phyloP scores from a whole-genome alignment of 1,284 basidiomycete species.

The Boletus calvinii region DNA sequence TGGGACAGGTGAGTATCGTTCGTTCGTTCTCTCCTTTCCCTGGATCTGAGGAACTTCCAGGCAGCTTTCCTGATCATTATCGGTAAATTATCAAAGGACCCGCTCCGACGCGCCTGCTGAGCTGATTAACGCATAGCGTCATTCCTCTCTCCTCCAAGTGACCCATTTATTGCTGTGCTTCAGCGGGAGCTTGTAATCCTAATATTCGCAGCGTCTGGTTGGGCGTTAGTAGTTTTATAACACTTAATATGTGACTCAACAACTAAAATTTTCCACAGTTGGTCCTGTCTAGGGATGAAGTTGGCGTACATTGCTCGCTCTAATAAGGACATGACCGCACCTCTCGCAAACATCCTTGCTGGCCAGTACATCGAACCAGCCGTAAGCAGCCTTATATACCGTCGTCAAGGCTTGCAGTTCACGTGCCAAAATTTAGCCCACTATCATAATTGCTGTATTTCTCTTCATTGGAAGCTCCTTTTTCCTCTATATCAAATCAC shows the following conservation, averaged over 20 bases:
- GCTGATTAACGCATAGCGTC: slow-evolving; percentile 41
- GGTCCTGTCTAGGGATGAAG: slow-evolving; percentile 65
- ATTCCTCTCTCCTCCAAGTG: slow-evolving; percentile 66
- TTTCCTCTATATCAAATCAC: slow-evolving; percentile 64
- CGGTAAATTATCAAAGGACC: slow-evolving; percentile 36
- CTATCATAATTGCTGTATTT: slow-evolving; percentile 62
- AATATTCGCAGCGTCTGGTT: slow-evolving; percentile 49
- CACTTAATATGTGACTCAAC: background rate
- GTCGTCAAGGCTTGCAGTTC: background rate
- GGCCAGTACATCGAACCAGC: slow-evolving; percentile 61
- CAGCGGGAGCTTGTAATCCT: slow-evolving; percentile 70
- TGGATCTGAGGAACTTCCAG: slow-evolving; percentile 32
- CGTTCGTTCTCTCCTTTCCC: background rate
- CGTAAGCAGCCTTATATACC: slow-evolving; percentile 36
- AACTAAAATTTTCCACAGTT: slow-evolving; percentile 40
- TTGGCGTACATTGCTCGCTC: slow-evolving; percentile 60
- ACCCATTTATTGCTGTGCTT: slow-evolving; percentile 65
- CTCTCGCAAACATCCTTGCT: slow-evolving; percentile 39
- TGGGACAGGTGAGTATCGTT: slow-evolving; percentile 57
- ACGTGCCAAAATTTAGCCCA: slow-evolving; percentile 40
- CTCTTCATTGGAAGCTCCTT: slow-evolving; percentile 62
- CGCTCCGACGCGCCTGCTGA: background rate
- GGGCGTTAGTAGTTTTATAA: slow-evolving; percentile 54
- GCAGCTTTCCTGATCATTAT: slow-evolving; percentile 69
- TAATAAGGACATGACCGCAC: slow-evolving; percentile 42